A percentile compares a stretch with the other conserved stretches of the same genome.
Evolutionary conservation across 345 rosid species (phyloP).

Genomic region (Firmiana major): DNA sequence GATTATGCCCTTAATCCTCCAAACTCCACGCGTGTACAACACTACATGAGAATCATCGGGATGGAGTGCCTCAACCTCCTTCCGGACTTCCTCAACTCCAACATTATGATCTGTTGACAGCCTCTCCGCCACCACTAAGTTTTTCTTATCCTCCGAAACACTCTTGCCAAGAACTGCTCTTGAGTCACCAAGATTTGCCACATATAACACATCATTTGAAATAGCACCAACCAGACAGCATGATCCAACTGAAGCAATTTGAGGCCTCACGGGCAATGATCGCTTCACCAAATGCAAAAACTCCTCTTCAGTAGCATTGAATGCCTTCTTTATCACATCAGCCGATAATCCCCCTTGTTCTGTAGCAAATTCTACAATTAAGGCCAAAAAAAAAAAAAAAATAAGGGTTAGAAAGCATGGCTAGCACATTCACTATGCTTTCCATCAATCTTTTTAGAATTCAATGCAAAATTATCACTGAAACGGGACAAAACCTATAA

Average conservation of each 20-base stretch:
- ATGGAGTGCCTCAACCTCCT: constrained; percentile 90
- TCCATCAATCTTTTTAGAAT: background rate
- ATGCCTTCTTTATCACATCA: constrained; percentile 81
- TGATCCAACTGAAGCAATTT: constrained; percentile 91
- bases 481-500: background rate
- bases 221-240: constrained; percentile 94
- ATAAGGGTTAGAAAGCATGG: background rate
- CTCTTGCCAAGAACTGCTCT: constrained; percentile 87
- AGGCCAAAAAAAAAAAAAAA: background rate
- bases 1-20: constrained; percentile 98
- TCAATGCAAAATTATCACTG: background rate
- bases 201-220: constrained; percentile 60
- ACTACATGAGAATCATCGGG: constrained; percentile 96
- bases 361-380: constrained; percentile 53
- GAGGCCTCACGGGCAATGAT: constrained; percentile 58
- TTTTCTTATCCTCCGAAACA: constrained; percentile 35
- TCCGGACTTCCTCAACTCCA: constrained; percentile 84
- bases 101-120: constrained; percentile 97
- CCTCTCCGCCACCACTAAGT: constrained; percentile 64
- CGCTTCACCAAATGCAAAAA: constrained; percentile 75
- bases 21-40: constrained; percentile 72
- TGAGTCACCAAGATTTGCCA: constrained; percentile 95
- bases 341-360: constrained; percentile 86
- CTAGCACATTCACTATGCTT: background rate
- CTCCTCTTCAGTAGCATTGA: constrained; percentile 85